Evolutionary conservation across 345 rosid species (phyloP).

Genomic region (Boechera stricta): DNA sequence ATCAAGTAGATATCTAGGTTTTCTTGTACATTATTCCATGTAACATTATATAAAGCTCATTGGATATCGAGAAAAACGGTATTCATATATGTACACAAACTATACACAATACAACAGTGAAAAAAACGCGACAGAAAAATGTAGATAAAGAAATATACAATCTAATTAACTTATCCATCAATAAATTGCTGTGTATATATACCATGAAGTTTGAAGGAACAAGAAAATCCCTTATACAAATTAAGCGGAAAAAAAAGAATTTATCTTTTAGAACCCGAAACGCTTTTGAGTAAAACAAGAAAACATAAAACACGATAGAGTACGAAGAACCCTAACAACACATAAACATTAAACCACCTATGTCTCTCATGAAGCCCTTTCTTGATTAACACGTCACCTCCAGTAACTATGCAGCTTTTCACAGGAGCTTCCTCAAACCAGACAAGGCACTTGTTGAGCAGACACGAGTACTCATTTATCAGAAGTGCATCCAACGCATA

Average conservation of each 20-base stretch:
- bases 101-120: neutral
- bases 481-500: constrained; percentile 88
- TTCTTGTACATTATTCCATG: neutral
- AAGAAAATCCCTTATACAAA: neutral
- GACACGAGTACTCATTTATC: constrained; percentile 90
- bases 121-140: neutral
- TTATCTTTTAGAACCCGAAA: constrained; percentile 73
- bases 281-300: constrained; percentile 68
- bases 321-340: constrained; percentile 82
- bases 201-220: constrained; percentile 3
- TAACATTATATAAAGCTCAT: neutral
- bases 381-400: constrained; percentile 69
- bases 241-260: neutral
- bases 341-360: constrained; percentile 75
- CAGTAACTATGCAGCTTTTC: constrained; percentile 68
- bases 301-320: constrained; percentile 81
- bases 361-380: constrained; percentile 67
- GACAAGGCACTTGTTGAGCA: constrained; percentile 61
- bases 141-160: neutral
- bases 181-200: constrained; percentile 22
- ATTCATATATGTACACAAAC: neutral
- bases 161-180: neutral
- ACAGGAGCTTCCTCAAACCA: constrained; percentile 68
- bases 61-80: neutral
- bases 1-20: constrained; percentile 1